phyloP scores from a whole-genome alignment of 768 basidiomycete species.

The Thelephora ganbajun region DNA sequence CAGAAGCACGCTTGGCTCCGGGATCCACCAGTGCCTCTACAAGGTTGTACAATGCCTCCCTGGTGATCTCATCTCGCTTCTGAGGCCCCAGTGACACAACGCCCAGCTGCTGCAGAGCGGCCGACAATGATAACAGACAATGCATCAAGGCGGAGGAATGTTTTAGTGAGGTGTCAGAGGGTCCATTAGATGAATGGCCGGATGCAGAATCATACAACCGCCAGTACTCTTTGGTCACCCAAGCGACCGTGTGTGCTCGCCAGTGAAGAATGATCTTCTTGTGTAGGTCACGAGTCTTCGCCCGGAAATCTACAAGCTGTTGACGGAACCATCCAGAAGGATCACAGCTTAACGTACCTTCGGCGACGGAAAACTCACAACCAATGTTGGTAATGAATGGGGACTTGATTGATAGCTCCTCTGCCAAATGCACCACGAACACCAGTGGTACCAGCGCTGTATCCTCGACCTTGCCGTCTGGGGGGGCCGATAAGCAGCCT shows the following conservation, averaged over 20 bases:
- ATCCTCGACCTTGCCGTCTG: constrained; percentile 5
- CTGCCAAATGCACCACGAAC: constrained; percentile 35
- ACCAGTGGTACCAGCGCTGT: constrained; percentile 22
- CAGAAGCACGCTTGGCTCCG: not conserved
- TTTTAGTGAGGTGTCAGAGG: not conserved
- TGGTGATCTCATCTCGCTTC: constrained; percentile 1
- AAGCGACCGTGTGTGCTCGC: constrained; percentile 29
- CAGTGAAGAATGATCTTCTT: constrained; percentile 36
- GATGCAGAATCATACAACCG: not conserved
- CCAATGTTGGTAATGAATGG: constrained; percentile 31
- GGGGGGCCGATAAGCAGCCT: not conserved
- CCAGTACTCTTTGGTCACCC: constrained; percentile 5
- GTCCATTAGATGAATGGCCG: not conserved
- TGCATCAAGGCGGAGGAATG: constrained; percentile 37
- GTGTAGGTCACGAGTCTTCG: constrained; percentile 26
- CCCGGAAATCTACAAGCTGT: constrained; percentile 32
- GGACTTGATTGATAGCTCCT: constrained; percentile 31
- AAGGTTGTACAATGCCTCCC: constrained; percentile 11
- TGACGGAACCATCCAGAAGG: not conserved
- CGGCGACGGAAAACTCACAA: constrained; percentile 21
- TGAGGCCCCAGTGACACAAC: constrained; percentile 21
- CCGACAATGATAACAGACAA: constrained; percentile 39
- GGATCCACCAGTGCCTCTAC: constrained; percentile 2
- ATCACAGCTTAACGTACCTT: constrained; percentile 19
- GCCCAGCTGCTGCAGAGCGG: constrained; percentile 42